A percentile compares a stretch with the other conserved stretches of the same genome.
phyloP scores from a whole-genome alignment of 805 yeast genomes.

The Tetrapisispora phaffii region DNA sequence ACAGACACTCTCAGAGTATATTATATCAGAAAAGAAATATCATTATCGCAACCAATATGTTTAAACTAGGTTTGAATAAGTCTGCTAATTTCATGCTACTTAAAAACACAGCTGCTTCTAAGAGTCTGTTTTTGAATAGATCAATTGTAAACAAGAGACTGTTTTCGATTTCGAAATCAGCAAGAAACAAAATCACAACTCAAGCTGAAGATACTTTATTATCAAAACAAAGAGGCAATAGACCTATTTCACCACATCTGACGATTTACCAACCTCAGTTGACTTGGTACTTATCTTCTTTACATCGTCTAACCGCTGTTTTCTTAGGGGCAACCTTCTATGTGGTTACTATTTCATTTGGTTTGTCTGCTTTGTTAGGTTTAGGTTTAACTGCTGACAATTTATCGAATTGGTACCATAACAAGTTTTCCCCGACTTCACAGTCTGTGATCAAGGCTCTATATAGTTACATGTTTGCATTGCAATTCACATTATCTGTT shows the following conservation, averaged over 20 bases:
- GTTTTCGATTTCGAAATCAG: not conserved
- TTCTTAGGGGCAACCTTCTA: slow-evolving; percentile 71
- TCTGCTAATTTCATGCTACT: not conserved
- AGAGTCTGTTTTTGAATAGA: not conserved
- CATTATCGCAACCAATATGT: not conserved
- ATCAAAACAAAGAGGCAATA: slow-evolving; percentile 69
- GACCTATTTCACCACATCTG: slow-evolving; percentile 89
- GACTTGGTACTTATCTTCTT: slow-evolving; percentile 68
- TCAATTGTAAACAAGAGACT: not conserved
- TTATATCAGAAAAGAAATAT: not conserved
- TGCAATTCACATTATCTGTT: slow-evolving; percentile 77
- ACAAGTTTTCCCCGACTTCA: slow-evolving; percentile 52
- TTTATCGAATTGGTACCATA: slow-evolving; percentile 34
- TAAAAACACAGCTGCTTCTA: not conserved
- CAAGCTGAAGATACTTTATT: slow-evolving; percentile 61
- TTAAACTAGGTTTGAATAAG: not conserved
- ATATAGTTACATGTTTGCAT: slow-evolving; percentile 74
- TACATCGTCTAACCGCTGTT: slow-evolving; percentile 86
- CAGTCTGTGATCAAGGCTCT: slow-evolving; percentile 59
- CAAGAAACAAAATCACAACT: slow-evolving; percentile 33
- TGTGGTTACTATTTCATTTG: slow-evolving; percentile 66
- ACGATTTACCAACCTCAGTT: slow-evolving; percentile 85
- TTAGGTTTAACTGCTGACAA: slow-evolving; percentile 30
- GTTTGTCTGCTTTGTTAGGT: slow-evolving; percentile 58
- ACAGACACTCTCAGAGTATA: not conserved